Evolutionary conservation across 805 yeast genomes (phyloP).

Genomic region (Barnettozyma californica): DNA sequence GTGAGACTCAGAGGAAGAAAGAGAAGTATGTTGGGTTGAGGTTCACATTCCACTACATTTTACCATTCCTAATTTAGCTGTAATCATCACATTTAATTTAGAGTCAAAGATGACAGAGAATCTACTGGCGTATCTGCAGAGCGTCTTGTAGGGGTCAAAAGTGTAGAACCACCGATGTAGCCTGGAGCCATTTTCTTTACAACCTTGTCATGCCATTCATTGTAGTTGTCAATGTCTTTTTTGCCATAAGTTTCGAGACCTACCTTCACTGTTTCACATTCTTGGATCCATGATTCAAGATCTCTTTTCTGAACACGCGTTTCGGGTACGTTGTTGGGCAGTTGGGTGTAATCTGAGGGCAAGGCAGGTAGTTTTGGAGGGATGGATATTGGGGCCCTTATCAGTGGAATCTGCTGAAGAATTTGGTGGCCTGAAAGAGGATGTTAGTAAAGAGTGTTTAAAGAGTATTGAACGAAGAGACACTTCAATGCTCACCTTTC

Average conservation of each 20-base stretch:
- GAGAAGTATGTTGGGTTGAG: constrained; percentile 84
- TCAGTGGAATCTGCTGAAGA: constrained; percentile 49
- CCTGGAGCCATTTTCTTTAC: constrained; percentile 37
- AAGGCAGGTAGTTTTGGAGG: constrained; percentile 53
- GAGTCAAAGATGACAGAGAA: constrained; percentile 16
- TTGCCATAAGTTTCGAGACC: constrained; percentile 24
- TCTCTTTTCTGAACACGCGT: constrained; percentile 27
- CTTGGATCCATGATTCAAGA: constrained; percentile 27
- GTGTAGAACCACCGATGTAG: constrained; percentile 27
- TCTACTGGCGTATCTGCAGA: constrained; percentile 5
- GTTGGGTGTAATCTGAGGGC: constrained; percentile 40
- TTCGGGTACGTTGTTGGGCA: constrained; percentile 31
- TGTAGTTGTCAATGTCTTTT: constrained; percentile 21
- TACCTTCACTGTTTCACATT: constrained; percentile 27
- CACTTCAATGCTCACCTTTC: constrained; percentile 1
- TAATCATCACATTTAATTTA: constrained; percentile 1
- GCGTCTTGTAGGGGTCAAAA: constrained; percentile 18
- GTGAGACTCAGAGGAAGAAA: constrained; percentile 92
- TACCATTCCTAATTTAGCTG: not conserved
- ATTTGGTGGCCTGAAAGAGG: constrained; percentile 37
- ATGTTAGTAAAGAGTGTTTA: not conserved
- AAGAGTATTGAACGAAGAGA: not conserved
- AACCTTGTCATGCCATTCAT: constrained; percentile 29
- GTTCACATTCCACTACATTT: not conserved
- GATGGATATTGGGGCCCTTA: constrained; percentile 44